Conservation (phyloP, 2,329 filamentous ascomycete species). For the Stagonosporopsis tanaceti region DNA sequence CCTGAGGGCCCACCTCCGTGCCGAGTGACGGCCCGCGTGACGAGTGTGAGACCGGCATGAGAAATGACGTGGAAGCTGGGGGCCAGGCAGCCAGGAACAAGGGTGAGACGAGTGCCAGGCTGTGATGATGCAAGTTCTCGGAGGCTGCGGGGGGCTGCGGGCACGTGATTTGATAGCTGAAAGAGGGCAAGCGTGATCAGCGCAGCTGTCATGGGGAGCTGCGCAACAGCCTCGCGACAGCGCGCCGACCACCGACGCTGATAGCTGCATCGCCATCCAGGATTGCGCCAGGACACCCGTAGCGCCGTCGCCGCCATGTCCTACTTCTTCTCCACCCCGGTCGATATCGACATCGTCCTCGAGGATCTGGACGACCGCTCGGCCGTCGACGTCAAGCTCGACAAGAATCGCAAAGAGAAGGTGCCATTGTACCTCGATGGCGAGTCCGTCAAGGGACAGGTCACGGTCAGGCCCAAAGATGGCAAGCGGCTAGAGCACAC, state of each 20-base stretch:
- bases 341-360: conserved; percentile 98
- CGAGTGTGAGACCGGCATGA: conserved; percentile 16
- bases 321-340: conserved; percentile 91
- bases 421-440: conserved; percentile 97
- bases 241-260: conserved; percentile 25
- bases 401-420: conserved; percentile 97
- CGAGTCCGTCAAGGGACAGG: conserved; percentile 95
- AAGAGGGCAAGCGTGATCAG: conserved; percentile 22
- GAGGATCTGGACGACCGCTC: conserved; percentile 93
- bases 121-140: conserved; percentile 22
- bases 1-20: neutral
- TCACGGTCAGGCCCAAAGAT: conserved; percentile 96
- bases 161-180: conserved; percentile 21
- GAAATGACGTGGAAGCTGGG: conserved; percentile 28
- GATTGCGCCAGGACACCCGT: conserved; percentile 19
- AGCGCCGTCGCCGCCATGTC: conserved; percentile 69
- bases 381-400: conserved; percentile 97
- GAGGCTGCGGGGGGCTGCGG: conserved; percentile 12
- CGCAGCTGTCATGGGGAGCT: conserved; percentile 26
- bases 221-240: conserved; percentile 20
- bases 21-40: conserved; percentile 14
- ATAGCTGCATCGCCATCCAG: conserved; percentile 26
- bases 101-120: neutral
- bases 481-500: conserved; percentile 98
- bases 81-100: conserved; percentile 16